Base-by-base conservation (phyloP, 1,284 basidiomycete genomes). In the Pyrrhoderma noxium region DNA sequence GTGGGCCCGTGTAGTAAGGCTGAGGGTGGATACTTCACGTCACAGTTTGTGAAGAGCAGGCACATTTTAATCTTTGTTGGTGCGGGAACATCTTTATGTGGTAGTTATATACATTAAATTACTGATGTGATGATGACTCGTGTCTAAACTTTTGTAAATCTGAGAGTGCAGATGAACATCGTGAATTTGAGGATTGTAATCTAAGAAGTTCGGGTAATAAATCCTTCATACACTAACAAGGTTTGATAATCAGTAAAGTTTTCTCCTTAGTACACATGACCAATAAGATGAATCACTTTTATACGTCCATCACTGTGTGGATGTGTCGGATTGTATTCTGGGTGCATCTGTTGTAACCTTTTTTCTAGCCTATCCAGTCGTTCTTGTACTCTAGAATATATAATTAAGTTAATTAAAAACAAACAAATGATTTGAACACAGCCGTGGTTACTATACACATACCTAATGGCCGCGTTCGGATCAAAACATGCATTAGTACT, bases 401-500 rank as follows among this genome's bases (percentile, higher is more conserved):
- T 31, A 31, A 31, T n/a, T n/a, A n/a, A n/a, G n/a, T n/a, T n/a
- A n/a, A n/a, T n/a, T n/a, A n/a, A n/a, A n/a, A n/a, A n/a, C n/a
- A 31, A 49, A 35, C 34, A 22, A 21, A 21, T 8, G n/a, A 7
- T 14, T 11, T 51, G 22, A 3, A 23, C 23, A 23, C 47, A 47
- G 27, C 35, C 45, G 8, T n/a, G 5, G 22, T 16, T 9, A 40
- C 25, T 18, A 45, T 34, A 48, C 14, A 66, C 75, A 62, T 61
- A 90, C 88, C 76, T 73, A 8, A 85, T 79, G 0, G 89, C 80
- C 47, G 85, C 86, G 21, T 65, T 67, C 0, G 91, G 91, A 60
- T 93, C 77, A 61, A 79, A 94, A 65, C 92, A 94, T 0, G 91
- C 92, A 52, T 72, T 77, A 38, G 88, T 72, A 70, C 82, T 82